Evolutionary conservation across 129 eudicot genomes (phyloP).

Genomic region (Flaveria brownii): DNA sequence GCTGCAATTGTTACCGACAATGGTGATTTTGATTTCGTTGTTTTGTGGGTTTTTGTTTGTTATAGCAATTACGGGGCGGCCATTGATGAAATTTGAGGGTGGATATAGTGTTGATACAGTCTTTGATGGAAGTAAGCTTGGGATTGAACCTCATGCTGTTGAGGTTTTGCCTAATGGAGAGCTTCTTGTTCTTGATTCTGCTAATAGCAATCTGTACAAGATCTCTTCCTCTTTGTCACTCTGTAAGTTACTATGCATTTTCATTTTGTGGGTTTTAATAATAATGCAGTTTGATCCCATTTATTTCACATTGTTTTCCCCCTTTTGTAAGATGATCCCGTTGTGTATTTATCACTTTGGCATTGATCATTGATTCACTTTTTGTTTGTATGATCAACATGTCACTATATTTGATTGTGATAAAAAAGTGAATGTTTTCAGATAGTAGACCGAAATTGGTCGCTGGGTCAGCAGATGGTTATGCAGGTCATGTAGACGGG

Average conservation of each 20-base stretch:
- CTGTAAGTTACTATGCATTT: constrained; percentile 50
- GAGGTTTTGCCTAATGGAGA: constrained; percentile 84
- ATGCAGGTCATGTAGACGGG: constrained; percentile 92
- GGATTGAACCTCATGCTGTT: constrained; percentile 85
- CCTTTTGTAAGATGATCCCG: neutral
- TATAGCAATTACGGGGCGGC: constrained; percentile 80
- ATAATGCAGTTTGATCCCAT: too few species aligned
- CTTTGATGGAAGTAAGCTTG: constrained; percentile 99
- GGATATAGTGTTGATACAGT: constrained; percentile 95
- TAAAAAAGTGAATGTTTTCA: constrained; percentile 29
- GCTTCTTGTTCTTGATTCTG: constrained; percentile 86
- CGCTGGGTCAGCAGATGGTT: constrained; percentile 93
- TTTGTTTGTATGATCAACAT: neutral
- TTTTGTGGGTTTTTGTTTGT: constrained; percentile 9
- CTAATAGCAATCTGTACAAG: constrained; percentile 91
- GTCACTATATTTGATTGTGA: neutral
- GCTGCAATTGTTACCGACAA: too few species aligned
- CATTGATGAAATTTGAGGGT: constrained; percentile 95
- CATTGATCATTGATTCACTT: neutral
- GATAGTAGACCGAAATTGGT: constrained; percentile 88
- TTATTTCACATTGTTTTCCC: too few species aligned
- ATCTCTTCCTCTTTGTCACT: constrained; percentile 89
- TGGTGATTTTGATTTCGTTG: neutral
- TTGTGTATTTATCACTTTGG: neutral
- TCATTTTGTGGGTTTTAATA: neutral